A percentile compares a stretch with the other conserved stretches of the same genome.
Evolutionary conservation across 2,329 filamentous ascomycete species (phyloP).

Genomic region (Xylaria polymorpha): DNA sequence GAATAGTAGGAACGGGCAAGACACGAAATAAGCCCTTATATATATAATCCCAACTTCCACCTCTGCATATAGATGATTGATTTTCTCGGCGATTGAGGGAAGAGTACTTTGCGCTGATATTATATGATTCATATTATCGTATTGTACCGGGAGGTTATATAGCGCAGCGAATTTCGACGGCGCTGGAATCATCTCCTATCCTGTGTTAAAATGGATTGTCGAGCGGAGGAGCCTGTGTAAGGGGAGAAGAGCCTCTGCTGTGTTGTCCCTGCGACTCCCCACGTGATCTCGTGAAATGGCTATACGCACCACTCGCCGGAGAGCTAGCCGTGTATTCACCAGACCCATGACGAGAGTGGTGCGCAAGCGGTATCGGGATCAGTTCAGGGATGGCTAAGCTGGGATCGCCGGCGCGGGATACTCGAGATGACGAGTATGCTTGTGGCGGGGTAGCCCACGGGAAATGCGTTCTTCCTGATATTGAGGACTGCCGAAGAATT

Average conservation of each 20-base stretch:
- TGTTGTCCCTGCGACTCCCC: slow-evolving; percentile 23
- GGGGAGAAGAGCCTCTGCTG: slow-evolving; percentile 17
- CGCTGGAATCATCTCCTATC: neutral
- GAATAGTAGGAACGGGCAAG: neutral
- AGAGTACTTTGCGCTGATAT: neutral
- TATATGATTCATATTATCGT: neutral
- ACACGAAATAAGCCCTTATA: neutral
- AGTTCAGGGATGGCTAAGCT: neutral
- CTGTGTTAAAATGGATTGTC: neutral
- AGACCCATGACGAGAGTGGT: slow-evolving; percentile 17
- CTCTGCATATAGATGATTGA: neutral
- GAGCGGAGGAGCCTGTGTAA: neutral
- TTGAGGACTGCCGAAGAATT: neutral
- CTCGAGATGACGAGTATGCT: slow-evolving; percentile 3
- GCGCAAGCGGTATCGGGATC: neutral
- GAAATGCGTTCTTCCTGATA: neutral
- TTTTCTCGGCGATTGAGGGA: neutral
- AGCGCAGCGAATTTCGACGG: neutral
- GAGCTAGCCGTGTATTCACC: slow-evolving; percentile 7
- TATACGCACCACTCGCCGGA: neutral
- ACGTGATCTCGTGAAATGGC: slow-evolving; percentile 11
- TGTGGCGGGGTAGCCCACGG: neutral
- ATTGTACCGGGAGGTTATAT: neutral
- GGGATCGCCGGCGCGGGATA: neutral
- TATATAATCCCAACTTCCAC: neutral